Conservation (phyloP, 2,329 filamentous ascomycete genomes). For the Botrytis pseudocinerea region DNA sequence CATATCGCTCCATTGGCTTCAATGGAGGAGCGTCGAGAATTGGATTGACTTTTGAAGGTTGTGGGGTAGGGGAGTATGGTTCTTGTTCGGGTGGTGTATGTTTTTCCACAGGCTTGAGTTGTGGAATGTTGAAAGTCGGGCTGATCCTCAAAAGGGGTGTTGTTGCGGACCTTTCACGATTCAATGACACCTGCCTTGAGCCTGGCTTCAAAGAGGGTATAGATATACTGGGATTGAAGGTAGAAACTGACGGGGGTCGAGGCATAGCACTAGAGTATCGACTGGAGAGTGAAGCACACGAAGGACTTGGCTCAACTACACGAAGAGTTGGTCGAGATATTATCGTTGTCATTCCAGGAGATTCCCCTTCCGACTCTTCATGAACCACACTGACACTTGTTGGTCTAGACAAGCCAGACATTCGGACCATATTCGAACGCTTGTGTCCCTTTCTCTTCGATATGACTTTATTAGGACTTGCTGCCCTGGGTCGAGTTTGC, state of each 20-base stretch:
- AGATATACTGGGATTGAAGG: constrained; percentile 33
- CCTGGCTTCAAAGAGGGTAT: constrained; percentile 23
- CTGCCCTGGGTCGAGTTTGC: constrained; percentile 23
- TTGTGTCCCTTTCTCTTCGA: constrained; percentile 34
- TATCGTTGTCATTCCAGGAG: constrained; percentile 22
- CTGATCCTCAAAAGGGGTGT: constrained; percentile 33
- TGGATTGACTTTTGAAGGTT: constrained; percentile 30
- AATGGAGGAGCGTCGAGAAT: constrained; percentile 25
- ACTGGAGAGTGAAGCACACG: constrained; percentile 23
- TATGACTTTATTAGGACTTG: constrained; percentile 24
- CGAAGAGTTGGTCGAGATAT: constrained; percentile 24
- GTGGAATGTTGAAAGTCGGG: constrained; percentile 27
- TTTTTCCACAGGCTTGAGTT: constrained; percentile 12
- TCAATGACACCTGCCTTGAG: constrained; percentile 8
- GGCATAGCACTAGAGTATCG: constrained; percentile 13
- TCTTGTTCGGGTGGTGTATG: constrained; percentile 7
- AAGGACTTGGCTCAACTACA: constrained; percentile 27
- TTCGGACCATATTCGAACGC: constrained; percentile 33
- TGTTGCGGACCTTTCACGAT: background rate
- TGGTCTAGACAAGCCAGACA: constrained; percentile 34
- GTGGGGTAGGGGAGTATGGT: constrained; percentile 27
- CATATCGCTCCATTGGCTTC: background rate
- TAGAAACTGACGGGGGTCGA: constrained; percentile 31
- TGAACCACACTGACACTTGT: constrained; percentile 33
- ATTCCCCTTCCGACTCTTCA: constrained; percentile 35